Evolutionary conservation across 345 rosid genomes (phyloP), one percentile per base, ranked within the genome.

Genomic region (Brassica carinata): DNA sequence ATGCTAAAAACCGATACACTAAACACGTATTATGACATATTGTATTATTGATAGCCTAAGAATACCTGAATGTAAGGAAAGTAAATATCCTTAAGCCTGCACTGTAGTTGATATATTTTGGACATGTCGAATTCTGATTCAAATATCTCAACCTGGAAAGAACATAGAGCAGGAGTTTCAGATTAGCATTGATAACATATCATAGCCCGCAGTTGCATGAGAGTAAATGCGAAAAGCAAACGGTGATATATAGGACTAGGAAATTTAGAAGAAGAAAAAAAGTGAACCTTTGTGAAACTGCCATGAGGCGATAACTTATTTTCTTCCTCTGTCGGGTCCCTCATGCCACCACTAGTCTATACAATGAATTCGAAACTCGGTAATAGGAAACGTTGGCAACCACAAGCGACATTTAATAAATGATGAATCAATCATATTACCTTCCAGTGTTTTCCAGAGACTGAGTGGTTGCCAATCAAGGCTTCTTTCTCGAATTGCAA

Each of bases 1-100:
- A 45, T 69, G 48, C 68, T 63, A 64, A 31, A 64, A 64, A 0
- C 18, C 23, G 23, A 30, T 64, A 13, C 67, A 64, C 14, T 64
- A 14, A 31, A 14, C 68, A 31, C 4, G 13, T n/a, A 31, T 31
- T 31, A n/a, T n/a, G 43, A 64, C 23, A 51, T 31, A 8, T n/a
- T 9, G 72, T 65, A 64, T 26, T 6, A 53, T 34, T 23, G 36
- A 45, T 15, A 23, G 17, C 40, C 40, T 9, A 36, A 40, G 43
- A 67, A 59, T 72, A 90, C 97, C 95, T 92, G 95, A 82, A 92
- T 86, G 74, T 89, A 92, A 8, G 97, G 94, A 77, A 92, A 92
- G 78, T 92, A 92, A 53, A 90, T 88, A 84, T 92, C 97, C 90
- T 90, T 92, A 73, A 92, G 87, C 83, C 71, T 89, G 87, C 94